Conservation (phyloP, 2,329 filamentous ascomycete species). For the Arthrobotrys megalospora region DNA sequence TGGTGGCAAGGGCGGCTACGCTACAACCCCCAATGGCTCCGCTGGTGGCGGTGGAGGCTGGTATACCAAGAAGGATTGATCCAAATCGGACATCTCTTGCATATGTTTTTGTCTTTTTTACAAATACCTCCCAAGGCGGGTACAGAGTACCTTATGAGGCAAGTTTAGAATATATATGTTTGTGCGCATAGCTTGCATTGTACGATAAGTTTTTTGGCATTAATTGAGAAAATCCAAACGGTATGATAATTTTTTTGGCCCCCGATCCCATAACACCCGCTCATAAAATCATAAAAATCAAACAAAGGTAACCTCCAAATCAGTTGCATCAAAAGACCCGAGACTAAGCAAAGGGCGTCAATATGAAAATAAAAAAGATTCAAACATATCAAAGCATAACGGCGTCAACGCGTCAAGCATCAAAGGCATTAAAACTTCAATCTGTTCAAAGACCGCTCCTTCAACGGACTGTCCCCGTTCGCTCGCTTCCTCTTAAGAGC, state of each 20-base stretch:
- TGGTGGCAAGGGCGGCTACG: constrained; percentile 21
- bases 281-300: constrained; percentile 9
- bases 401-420: neutral
- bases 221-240: neutral
- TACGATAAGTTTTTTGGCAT: neutral
- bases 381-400: neutral
- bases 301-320: constrained; percentile 20
- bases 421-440: constrained; percentile 32
- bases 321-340: constrained; percentile 1
- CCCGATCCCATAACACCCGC: constrained; percentile 48
- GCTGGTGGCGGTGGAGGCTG: constrained; percentile 29
- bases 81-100: neutral
- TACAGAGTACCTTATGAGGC: no score
- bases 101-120: neutral
- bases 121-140: no score
- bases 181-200: constrained; percentile 20
- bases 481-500: constrained; percentile 62
- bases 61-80: constrained; percentile 61
- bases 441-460: constrained; percentile 61
- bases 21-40: constrained; percentile 10
- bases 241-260: neutral
- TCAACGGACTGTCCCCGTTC: constrained; percentile 59
- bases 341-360: neutral
- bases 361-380: neutral
- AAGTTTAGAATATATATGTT: neutral